Evolutionary conservation across 345 rosid species (phyloP), one percentile per base, ranked within the genome.

Genomic region (Camelina hispida): DNA sequence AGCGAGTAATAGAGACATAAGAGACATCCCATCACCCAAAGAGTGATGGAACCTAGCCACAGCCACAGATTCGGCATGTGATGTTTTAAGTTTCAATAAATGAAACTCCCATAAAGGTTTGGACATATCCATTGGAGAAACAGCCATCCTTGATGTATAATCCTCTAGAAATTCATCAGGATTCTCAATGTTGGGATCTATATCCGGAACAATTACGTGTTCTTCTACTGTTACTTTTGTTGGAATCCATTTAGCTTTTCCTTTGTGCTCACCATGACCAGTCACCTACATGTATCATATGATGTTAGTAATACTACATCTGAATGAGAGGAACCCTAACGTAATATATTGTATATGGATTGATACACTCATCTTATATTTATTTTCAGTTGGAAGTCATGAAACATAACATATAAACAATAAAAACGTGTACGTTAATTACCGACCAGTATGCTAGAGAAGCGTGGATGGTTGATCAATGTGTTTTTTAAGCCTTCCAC

Each of bases 31-130:
- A 30, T 89, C 87, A 1, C 95, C 88, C 0, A 89, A 32, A 0
- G 88, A 84, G 73, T 90, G 93, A 82, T 86, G 93, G 42, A 83
- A 60, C 38, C 87, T 56, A 22, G 82, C 67, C 61, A 88, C 67
- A 1, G 56, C 28, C 30, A 52, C 56, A 4, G 15, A 11, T 2
- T 52, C 30, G 7, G 56, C 56, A 52, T 52, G 30, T 52, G 30
- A 52, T 52, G 56, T 52, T 52, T 20, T 52, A 10, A 52, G 56
- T 11, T 11, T 10, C 56, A 52, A 20, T 4, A 52, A 2, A 20
- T 52, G 56, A 52, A 52, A 52, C 30, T 51, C 30, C 56, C 56
- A 52, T 52, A 52, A 20, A 11, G 56, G 56, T 52, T 52, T 52
- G 7, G 56, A 10, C 56, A 52, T 52, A 5, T 52, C 56, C 56